Evolutionary conservation across 148 eudicot species (phyloP), one percentile per base, ranked within the genome.

Genomic region (Amaranthus palmeri): DNA sequence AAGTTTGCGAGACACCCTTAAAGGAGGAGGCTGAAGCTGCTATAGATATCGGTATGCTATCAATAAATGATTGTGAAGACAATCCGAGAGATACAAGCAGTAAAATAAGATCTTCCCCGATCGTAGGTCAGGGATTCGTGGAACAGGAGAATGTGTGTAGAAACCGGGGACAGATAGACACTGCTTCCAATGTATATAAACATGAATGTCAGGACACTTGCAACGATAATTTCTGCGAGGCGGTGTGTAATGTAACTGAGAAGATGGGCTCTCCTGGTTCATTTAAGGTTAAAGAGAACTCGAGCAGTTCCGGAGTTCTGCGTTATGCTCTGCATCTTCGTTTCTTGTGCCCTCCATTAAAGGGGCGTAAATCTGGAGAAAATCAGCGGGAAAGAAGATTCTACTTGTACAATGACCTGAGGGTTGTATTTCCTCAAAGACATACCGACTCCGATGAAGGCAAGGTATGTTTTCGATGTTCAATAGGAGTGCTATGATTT

Each of bases 241-340:
- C 74, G 60, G 10, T 40, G 45, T 57, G 56, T 77, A 57, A 44
- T 54, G 75, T 54, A n/a, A 42, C 44, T 54, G 78, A 72, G 53
- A 54, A 59, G n/a, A 83, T 83, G 70, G 65, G 73, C 5, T 75
- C 68, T 40, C 51, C 70, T 78, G 63, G 69, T 68, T 74, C 81
- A 73, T 61, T 73, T 46, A 86, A 79, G 77, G 72, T 65, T 50
- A 88, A 83, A 51, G 82, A 80, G 58, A 81, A 51, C 74, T 41
- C 66, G 15, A 52, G 75, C 14, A 46, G 75, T 75, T 77, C 70
- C 65, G 91, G 97, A 51, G 83, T 76, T 72, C 76, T 92, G 10
- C 96, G 97, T 67, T 92, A 92, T 84, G 96, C 92, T 64, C 92
- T 92, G 80, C 97, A 92, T 70, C 88, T 92, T 61, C 90, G 97